Evolutionary conservation across 2,329 filamentous ascomycete species (phyloP), one percentile per base, ranked within the genome.

Genomic region (Hirsutella thompsonii): DNA sequence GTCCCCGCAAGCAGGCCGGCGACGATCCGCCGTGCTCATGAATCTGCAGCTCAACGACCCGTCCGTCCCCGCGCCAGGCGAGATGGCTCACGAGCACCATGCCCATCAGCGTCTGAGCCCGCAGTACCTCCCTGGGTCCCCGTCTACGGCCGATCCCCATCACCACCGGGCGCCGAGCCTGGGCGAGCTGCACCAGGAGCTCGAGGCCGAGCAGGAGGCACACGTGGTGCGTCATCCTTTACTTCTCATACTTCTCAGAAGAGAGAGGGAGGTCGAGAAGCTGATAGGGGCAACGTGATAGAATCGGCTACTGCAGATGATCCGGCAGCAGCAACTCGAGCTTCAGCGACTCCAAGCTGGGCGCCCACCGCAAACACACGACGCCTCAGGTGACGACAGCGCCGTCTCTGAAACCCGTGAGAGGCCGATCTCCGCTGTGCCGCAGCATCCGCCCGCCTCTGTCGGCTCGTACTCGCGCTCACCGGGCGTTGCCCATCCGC

Each of bases 301-400:
- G 78, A 89, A 89, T 55, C 78, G 84, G 10, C 72, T 90, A 2
- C 68, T 90, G 36, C 74, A 76, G 44, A 82, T 86, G 75, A 89
- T 90, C 52, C 74, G 82, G 42, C 69, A 79, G 40, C 81, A 89
- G 54, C 84, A 88, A 55, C 66, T 81, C 34, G 81, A 87, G 50
- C 72, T 85, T 23, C 70, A 75, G 46, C 69, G 75, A 37, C 68
- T 81, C 18, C 74, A 76, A 53, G 61, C 66, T 43, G 57, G 52
- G 45, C 64, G 70, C 30, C 53, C 59, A 2, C 51, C 53, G 23
- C 55, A 59, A n/a, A 49, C 46, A 34, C 53, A 45, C 14, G 47
- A 64, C 6, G 63, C 66, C 30, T 62, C 70, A 8, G 61, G 62
- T 34, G 72, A 79, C 42, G 72, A 76, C 44, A 65, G 65, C 48